These are phyloP conservation scores for Agrostemma githago DNA, from an alignment of 148 eudicot species.

Conservation along the genomic window DNA sequence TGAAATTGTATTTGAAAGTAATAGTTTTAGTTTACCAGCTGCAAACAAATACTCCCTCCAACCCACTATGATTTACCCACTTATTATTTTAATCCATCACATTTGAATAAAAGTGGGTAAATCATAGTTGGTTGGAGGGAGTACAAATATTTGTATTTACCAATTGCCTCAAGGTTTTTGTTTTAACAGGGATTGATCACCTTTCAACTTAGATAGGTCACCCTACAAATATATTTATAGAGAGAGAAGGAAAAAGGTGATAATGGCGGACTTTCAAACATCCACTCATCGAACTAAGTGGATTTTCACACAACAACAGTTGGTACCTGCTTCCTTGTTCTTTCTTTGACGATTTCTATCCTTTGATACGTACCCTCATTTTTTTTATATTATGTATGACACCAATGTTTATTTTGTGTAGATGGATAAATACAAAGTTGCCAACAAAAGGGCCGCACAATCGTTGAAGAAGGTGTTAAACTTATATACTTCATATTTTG, in stretches of 20 bases:
- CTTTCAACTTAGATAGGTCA: not conserved
- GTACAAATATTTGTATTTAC: no score
- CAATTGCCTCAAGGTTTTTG: no score
- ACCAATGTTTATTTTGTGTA: constrained; percentile 17
- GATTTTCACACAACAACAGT: constrained; percentile 76
- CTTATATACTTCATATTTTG: not conserved
- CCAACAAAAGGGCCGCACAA: constrained; percentile 76
- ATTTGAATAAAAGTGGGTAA: no score
- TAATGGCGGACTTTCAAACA: constrained; percentile 89
- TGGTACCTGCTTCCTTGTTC: constrained; percentile 31
- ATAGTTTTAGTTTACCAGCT: no score
- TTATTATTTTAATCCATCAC: no score
- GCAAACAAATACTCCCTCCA: no score
- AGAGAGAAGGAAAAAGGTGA: not conserved
- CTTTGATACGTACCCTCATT: not conserved
- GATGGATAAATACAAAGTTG: constrained; percentile 75
- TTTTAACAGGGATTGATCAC: not conserved
- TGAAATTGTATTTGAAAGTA: no score
- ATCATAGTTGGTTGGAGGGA: no score
- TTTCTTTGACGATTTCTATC: not conserved
- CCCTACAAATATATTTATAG: not conserved
- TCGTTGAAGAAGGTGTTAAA: constrained; percentile 62
- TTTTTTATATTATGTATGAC: not conserved
- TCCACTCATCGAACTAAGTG: constrained; percentile 89
- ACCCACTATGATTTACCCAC: no score